Evolutionary conservation across 192 early-diverging fungal genomes (phyloP).

Genomic region (Coemansia sp.): DNA sequence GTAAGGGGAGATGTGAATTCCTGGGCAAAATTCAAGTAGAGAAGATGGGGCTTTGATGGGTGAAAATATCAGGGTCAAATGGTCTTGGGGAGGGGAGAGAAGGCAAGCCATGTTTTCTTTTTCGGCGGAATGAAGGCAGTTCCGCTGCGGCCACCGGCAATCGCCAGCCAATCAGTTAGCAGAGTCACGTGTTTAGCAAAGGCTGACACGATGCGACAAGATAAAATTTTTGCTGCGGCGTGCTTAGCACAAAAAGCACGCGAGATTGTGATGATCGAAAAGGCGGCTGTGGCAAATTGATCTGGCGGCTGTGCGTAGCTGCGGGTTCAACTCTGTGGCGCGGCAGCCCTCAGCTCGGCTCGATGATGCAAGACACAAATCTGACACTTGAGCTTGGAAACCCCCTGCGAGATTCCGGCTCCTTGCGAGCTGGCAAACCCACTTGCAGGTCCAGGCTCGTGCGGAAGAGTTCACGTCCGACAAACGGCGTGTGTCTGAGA

Average conservation of each 20-base stretch:
- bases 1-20: background rate
- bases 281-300: background rate
- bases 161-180: background rate
- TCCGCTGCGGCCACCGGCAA: background rate
- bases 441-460: constrained; percentile 41
- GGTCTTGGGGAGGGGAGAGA: background rate
- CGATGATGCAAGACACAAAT: constrained; percentile 33
- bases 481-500: constrained; percentile 50
- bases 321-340: constrained; percentile 3
- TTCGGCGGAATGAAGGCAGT: background rate
- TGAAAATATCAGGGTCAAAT: background rate
- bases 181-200: background rate
- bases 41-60: background rate
- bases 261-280: background rate
- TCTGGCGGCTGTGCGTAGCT: background rate
- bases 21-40: constrained; percentile 4
- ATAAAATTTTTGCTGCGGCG: background rate
- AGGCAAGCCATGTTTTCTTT: background rate
- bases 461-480: constrained; percentile 33
- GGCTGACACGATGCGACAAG: background rate
- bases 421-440: constrained; percentile 32
- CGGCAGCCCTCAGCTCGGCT: constrained; percentile 4
- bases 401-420: constrained; percentile 24
- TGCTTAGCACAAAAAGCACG: background rate
- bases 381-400: constrained; percentile 38